Base-by-base conservation (phyloP, 2,329 filamentous ascomycete species). In the Passalora sequoiae region DNA sequence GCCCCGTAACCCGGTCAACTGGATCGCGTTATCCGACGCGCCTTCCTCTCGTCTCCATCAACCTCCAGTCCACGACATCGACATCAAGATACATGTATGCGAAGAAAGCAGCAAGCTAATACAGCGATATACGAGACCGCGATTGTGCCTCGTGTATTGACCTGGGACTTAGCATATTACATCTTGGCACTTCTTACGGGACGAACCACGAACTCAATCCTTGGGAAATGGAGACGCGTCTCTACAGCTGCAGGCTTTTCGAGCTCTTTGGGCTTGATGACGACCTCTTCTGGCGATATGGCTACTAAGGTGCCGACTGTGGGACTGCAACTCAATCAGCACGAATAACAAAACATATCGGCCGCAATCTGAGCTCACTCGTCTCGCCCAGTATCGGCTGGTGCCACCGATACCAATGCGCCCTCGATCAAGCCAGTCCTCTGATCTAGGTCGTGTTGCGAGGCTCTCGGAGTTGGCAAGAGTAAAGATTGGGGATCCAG, bases 241-340 rank as follows among this genome's bases (percentile, higher is more conserved):
- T 64, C 58, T 8, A 69, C 41, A 22, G 60, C 49, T 1, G 58
- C 49, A 9, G 47, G 22, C 9, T 43, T 58, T 1, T 60, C 63
- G 2, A 58, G 45, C 28, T 47, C 46, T 8, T 46, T 40, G 4
- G 67, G 66, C 51, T 57, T 56, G 36, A 69, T 60, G 0, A 69
- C 62, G 1, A 69, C 58, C 44, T 69, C 67, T 37, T 70, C 66
- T 1, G 66, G 63, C 4, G 66, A 65, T 24, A 65, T 46, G n/a
- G 55, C 56, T 0, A 69, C 49, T 43, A 69, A 37, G 4, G 38
- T 59, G 0, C 67, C 67, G 10, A 64, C 38, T 1, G 65, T 67
- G 4, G 66, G 66, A 55, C 51, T 58, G 16, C 5, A 21, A 20
- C n/a, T n/a, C n/a, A n/a, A n/a, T n/a, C n/a, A n/a, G n/a, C n/a